phyloP scores from a whole-genome alignment of 139 green algal species.

The Ettlia oleoabundans region DNA sequence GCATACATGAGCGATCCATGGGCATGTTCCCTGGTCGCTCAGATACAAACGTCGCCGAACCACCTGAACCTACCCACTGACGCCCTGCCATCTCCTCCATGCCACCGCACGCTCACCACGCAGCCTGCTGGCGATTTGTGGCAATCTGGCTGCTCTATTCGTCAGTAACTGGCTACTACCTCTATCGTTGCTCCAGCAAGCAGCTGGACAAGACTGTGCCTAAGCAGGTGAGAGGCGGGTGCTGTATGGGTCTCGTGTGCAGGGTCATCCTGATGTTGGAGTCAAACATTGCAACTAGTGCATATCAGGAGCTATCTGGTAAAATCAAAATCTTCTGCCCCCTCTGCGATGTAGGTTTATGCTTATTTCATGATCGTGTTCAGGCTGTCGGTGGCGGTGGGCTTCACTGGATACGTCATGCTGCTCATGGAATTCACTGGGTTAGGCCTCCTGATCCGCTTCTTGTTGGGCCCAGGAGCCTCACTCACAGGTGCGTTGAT shows the following conservation, averaged over 20 bases:
- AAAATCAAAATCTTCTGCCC: too few relatives aligned
- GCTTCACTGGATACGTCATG: conserved; percentile 72
- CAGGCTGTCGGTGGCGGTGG: conserved; percentile 60
- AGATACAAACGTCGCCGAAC: too few relatives aligned
- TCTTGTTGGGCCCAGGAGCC: conserved; percentile 29
- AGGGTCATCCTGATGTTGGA: too few relatives aligned
- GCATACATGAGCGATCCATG: too few relatives aligned
- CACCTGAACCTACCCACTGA: too few relatives aligned
- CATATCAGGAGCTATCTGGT: too few relatives aligned
- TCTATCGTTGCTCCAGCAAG: conserved; percentile 62
- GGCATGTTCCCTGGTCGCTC: too few relatives aligned
- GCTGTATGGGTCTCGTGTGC: too few relatives aligned
- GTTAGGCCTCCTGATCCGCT: conserved; percentile 51
- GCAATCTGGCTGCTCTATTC: conserved; percentile 72
- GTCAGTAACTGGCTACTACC: conserved; percentile 65
- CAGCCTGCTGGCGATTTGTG: conserved; percentile 80
- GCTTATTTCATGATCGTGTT: conserved; percentile 78
- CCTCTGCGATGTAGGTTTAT: conserved; percentile 68
- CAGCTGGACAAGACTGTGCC: conserved; percentile 68
- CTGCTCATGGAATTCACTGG: conserved; percentile 77
- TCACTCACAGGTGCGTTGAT: conserved; percentile 1
- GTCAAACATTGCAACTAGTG: too few relatives aligned
- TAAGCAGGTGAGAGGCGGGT: conserved; percentile 5
- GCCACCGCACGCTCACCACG: not conserved
- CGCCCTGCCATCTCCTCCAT: too few relatives aligned